Conservation (phyloP, 2,329 filamentous ascomycete species). For the Fusarium pininemorale region DNA sequence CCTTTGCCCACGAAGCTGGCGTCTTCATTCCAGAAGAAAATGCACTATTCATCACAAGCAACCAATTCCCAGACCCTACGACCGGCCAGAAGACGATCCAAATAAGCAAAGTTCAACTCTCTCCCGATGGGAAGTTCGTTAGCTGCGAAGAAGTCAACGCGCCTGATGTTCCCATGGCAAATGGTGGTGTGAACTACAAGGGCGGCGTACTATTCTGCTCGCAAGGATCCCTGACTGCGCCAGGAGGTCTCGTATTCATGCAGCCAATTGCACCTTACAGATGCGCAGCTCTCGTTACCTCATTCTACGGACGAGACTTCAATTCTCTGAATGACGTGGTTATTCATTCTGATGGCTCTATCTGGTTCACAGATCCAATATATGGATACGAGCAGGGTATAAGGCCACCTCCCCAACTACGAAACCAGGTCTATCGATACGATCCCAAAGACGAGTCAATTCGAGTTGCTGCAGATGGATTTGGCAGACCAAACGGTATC, state of each 20-base stretch:
- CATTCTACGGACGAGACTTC: conserved; percentile 56
- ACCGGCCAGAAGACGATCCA: conserved; percentile 41
- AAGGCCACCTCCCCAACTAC: conserved; percentile 53
- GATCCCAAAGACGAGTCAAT: conserved; percentile 51
- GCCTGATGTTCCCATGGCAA: conserved; percentile 53
- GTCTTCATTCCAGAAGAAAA: conserved; percentile 46
- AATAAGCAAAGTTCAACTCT: conserved; percentile 43
- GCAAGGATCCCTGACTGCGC: conserved; percentile 45
- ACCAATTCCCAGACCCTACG: conserved; percentile 38
- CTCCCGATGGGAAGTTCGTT: conserved; percentile 7
- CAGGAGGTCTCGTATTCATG: conserved; percentile 48
- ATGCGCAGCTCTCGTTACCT: conserved; percentile 45
- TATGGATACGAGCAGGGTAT: conserved; percentile 60
- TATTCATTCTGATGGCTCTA: conserved; percentile 51
- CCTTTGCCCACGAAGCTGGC: conserved; percentile 61
- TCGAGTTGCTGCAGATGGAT: conserved; percentile 57
- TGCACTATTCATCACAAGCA: conserved; percentile 48
- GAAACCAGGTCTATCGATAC: conserved; percentile 59
- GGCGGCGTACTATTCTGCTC: conserved; percentile 53
- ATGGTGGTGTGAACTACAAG: conserved; percentile 59
- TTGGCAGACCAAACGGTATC: conserved; percentile 57
- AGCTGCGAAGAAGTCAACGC: conserved; percentile 47
- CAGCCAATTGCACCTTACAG: conserved; percentile 44
- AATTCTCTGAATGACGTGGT: conserved; percentile 61
- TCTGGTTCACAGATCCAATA: conserved; percentile 62